These are phyloP conservation scores for Eucalyptus cloeziana DNA, from an alignment of 345 rosid species.

Conservation along the genomic window DNA sequence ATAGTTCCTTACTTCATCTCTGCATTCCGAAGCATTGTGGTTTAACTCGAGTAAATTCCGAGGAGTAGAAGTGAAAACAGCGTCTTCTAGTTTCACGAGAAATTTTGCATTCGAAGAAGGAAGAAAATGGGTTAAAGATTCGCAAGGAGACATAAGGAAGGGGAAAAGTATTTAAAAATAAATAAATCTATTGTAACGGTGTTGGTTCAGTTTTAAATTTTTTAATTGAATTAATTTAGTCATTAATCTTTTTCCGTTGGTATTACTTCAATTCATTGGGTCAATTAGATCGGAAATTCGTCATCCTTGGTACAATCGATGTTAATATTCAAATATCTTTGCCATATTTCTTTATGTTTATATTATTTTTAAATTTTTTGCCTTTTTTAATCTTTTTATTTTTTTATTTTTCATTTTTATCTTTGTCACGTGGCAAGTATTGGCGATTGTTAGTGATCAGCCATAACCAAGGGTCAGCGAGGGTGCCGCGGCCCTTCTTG, in stretches of 20 bases:
- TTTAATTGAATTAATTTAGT: no score
- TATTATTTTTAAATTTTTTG: no score
- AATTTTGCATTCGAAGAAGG: background rate
- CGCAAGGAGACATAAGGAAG: background rate
- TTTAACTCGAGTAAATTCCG: background rate
- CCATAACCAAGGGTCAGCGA: fast-evolving
- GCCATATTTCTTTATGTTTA: no score
- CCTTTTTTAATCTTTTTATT: no score
- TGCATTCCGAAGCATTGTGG: background rate
- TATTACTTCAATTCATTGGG: fast-evolving
- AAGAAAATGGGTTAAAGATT: background rate
- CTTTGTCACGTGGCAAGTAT: fast-evolving
- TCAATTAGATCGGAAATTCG: no score
- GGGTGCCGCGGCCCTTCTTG: fast-evolving
- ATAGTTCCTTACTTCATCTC: background rate
- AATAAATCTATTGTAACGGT: no score
- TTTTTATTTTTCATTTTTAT: fast-evolving
- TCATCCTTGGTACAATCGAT: no score
- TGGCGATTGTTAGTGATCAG: fast-evolving
- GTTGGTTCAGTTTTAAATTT: no score
- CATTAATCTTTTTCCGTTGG: fast-evolving
- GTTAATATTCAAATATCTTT: fast-evolving
- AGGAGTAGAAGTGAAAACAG: background rate
- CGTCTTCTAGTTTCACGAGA: background rate
- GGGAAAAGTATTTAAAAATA: background rate